Evolutionary conservation across 345 rosid species (phyloP).

Genomic region (Lumnitzera racemosa): DNA sequence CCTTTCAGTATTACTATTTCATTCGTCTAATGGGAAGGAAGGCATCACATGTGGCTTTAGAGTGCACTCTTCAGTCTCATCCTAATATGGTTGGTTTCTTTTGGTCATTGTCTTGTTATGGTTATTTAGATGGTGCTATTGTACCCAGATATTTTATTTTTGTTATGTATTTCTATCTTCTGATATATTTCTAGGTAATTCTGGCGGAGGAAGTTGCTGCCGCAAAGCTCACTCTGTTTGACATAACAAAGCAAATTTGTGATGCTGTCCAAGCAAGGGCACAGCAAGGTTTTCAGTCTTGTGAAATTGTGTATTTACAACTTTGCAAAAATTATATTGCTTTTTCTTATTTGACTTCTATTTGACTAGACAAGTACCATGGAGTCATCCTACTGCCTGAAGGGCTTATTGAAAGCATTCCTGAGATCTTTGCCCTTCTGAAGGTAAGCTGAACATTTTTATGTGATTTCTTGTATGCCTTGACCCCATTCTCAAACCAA

Average conservation of each 20-base stretch:
- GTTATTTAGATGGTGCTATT: no score
- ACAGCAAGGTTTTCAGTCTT: slow-evolving; percentile 46
- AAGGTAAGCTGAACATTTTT: slow-evolving; percentile 38
- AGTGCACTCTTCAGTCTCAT: slow-evolving; percentile 97
- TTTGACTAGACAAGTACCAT: slow-evolving; percentile 66
- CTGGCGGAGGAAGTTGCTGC: slow-evolving; percentile 99
- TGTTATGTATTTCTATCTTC: no score
- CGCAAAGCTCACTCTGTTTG: slow-evolving; percentile 93
- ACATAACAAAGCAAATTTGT: slow-evolving; percentile 77
- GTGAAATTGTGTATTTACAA: neutral
- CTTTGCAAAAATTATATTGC: slow-evolving; percentile 9
- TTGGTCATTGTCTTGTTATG: no score
- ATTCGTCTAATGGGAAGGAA: slow-evolving; percentile 97
- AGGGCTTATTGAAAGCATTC: slow-evolving; percentile 96
- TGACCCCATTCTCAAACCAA: no score
- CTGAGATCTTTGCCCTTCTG: slow-evolving; percentile 86
- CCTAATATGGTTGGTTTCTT: slow-evolving; percentile 72
- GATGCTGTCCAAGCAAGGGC: slow-evolving; percentile 99
- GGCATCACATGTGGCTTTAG: slow-evolving; percentile 95
- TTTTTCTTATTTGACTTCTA: neutral
- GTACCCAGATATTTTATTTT: no score
- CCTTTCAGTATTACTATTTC: slow-evolving; percentile 85
- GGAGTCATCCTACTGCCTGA: slow-evolving; percentile 97
- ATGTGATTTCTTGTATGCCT: no score
- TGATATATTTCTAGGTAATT: slow-evolving; percentile 47